Percentiles rank a stretch among this genome's conserved stretches.
phyloP scores from a whole-genome alignment of 225 moss, liverwort and hornwort species.

The Climacium dendroides region DNA sequence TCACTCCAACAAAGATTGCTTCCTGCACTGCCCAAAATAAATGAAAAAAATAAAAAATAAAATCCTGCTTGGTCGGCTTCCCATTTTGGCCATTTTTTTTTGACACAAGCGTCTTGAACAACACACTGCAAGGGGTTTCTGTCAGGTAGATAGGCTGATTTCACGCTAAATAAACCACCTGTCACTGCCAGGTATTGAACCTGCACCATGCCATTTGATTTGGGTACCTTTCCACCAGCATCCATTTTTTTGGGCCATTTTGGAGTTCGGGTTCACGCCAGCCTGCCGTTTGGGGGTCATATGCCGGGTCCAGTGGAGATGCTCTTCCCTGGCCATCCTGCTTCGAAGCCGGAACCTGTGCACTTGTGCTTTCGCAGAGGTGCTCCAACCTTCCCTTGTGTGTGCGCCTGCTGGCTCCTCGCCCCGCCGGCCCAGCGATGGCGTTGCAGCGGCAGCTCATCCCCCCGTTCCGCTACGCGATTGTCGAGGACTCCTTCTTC shows the following conservation, averaged over 20 bases:
- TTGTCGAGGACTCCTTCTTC: conserved; percentile 79
- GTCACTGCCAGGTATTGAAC: too few relatives aligned
- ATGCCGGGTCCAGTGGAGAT: background rate
- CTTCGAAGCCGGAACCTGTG: background rate
- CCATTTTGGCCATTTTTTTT: too few relatives aligned
- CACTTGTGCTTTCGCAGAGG: background rate
- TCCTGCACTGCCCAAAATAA: background rate
- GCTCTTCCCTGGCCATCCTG: background rate
- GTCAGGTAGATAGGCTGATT: too few relatives aligned
- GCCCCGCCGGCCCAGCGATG: conserved; percentile 6
- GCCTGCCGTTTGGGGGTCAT: background rate
- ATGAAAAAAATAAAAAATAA: background rate
- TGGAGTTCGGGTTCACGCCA: background rate
- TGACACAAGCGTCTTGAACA: too few relatives aligned
- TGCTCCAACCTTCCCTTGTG: too few relatives aligned
- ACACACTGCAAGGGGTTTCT: too few relatives aligned
- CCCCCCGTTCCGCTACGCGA: conserved; percentile 92
- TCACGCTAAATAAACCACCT: too few relatives aligned
- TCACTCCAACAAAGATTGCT: background rate
- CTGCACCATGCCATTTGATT: too few relatives aligned
- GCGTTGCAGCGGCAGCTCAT: conserved; percentile 93
- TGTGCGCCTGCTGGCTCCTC: background rate
- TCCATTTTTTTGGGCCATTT: background rate
- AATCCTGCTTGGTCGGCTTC: background rate
- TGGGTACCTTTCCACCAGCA: too few relatives aligned